Conservation (phyloP, 2,329 filamentous ascomycete genomes). For the Tricladium varicosporioides region DNA sequence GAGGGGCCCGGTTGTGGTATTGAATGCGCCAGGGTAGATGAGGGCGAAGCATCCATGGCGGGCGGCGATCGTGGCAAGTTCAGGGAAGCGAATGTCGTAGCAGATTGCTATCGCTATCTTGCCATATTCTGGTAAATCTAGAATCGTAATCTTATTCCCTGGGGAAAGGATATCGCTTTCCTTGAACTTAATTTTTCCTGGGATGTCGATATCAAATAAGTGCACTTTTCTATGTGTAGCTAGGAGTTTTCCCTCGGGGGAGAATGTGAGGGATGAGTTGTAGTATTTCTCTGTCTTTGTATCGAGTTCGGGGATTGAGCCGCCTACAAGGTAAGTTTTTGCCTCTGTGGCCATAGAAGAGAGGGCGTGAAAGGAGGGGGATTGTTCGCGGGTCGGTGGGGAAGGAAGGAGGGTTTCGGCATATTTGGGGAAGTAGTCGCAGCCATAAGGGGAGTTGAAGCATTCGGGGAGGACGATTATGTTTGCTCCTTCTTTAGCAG, state of each 20-base stretch:
- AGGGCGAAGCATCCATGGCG: conserved; percentile 83
- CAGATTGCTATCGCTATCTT: conserved; percentile 88
- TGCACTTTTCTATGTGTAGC: conserved; percentile 91
- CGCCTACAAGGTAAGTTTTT: conserved; percentile 79
- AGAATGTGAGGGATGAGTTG: conserved; percentile 88
- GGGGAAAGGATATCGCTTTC: conserved; percentile 88
- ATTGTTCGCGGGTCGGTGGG: conserved; percentile 66
- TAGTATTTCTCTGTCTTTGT: conserved; percentile 67
- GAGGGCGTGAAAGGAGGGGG: conserved; percentile 84
- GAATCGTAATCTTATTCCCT: conserved; percentile 79
- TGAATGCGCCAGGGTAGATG: conserved; percentile 96
- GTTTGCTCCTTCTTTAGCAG: conserved; percentile 71
- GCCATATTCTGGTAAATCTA: conserved; percentile 87
- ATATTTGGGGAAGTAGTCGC: conserved; percentile 85
- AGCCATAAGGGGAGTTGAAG: conserved; percentile 98
- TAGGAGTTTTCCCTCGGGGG: conserved; percentile 74
- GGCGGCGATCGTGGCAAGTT: conserved; percentile 85
- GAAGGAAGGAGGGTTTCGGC: conserved; percentile 83
- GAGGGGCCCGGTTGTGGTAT: conserved; percentile 84
- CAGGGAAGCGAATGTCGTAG: conserved; percentile 96
- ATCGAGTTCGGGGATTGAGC: conserved; percentile 85
- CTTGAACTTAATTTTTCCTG: conserved; percentile 86
- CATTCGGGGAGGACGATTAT: conserved; percentile 95
- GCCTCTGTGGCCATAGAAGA: conserved; percentile 76
- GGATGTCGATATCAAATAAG: conserved; percentile 97